These are phyloP conservation scores for Colletotrichum kahawae DNA, from an alignment of 2,329 filamentous ascomycete species.

Conservation along the genomic window DNA sequence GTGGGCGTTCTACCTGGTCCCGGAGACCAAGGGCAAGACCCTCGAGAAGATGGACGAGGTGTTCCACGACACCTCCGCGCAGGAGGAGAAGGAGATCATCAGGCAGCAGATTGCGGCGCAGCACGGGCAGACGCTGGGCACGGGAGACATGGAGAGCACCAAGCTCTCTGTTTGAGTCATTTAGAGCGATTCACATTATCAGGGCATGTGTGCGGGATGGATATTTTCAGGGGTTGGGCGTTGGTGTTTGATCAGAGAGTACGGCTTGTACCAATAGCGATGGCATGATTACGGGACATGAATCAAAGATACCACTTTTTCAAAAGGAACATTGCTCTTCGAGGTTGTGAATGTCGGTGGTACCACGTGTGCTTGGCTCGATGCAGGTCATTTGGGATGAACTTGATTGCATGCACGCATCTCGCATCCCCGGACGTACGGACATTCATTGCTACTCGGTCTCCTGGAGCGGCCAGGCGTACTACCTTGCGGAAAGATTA, in stretches of 20 bases:
- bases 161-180: not conserved
- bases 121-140: not conserved
- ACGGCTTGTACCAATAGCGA: not conserved
- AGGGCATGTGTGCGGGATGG: not conserved
- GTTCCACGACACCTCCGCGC: not conserved
- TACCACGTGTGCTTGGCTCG: not conserved
- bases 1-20: constrained; percentile 60
- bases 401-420: not conserved
- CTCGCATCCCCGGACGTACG: not conserved
- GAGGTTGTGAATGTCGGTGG: not conserved
- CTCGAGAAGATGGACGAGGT: constrained; percentile 62
- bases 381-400: not conserved
- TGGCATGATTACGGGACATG: not conserved
- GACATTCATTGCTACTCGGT: not conserved
- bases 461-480: not conserved
- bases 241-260: not conserved
- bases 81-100: constrained; percentile 15
- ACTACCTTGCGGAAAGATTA: not conserved
- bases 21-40: constrained; percentile 61
- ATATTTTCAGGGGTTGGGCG: not conserved
- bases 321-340: not conserved
- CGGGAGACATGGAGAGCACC: not conserved
- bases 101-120: not conserved
- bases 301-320: constrained; percentile 13
- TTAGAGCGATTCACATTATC: not conserved